A percentile compares a stretch with the other conserved stretches of the same genome.
phyloP scores from a whole-genome alignment of 371 early-diverging fungal genomes.

The Nematocida ironsii region DNA sequence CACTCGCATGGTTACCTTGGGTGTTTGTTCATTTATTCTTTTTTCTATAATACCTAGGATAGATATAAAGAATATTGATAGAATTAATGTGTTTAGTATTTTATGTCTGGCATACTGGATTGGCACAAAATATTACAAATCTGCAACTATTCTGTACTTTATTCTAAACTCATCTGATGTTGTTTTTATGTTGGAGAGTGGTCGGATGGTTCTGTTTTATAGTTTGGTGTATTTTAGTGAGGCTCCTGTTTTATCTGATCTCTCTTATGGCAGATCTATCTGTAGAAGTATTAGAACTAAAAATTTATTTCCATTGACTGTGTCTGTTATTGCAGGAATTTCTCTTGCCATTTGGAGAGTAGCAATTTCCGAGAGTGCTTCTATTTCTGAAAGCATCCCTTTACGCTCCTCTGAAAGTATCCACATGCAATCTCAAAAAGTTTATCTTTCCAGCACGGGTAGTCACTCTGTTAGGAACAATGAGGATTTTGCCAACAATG shows the following conservation, averaged over 20 bases:
- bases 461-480: not conserved
- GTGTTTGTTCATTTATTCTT: constrained; percentile 43
- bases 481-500: not conserved
- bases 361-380: not conserved
- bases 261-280: constrained; percentile 1
- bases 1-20: constrained; percentile 26
- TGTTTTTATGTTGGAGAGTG: not conserved
- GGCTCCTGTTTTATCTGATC: not conserved
- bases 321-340: not conserved
- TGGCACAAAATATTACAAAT: not conserved
- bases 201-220: not conserved
- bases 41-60: constrained; percentile 23
- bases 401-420: constrained; percentile 4
- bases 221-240: not conserved
- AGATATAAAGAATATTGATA: not conserved
- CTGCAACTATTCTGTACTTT: constrained; percentile 5
- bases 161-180: constrained; percentile 13
- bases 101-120: constrained; percentile 1
- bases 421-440: not conserved
- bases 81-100: not conserved
- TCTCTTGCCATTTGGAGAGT: not conserved
- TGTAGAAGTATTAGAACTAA: constrained; percentile 12
- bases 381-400: not conserved
- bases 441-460: not conserved
- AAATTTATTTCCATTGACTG: not conserved